Evolutionary conservation across 768 basidiomycete genomes (phyloP).

Genomic region (Kwoniella dendrophila): DNA sequence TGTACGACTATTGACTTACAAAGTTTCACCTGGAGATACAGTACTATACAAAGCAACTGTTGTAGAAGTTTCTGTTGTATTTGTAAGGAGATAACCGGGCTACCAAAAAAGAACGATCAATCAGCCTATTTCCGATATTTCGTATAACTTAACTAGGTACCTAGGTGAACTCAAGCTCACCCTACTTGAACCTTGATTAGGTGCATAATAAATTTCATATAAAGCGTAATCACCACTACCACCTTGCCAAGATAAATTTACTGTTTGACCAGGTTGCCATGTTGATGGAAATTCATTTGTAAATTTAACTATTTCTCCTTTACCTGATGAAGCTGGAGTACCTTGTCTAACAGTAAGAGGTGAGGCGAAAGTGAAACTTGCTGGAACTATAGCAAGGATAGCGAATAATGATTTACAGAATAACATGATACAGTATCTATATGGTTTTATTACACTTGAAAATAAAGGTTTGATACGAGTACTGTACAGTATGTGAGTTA

Average conservation of each 20-base stretch:
- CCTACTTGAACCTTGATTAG: neutral
- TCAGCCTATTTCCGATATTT: too few relatives aligned
- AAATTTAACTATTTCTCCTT: neutral
- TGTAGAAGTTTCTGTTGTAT: neutral
- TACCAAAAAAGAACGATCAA: neutral
- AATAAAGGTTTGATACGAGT: too few relatives aligned
- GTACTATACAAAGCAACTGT: neutral
- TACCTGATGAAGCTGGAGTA: too few relatives aligned
- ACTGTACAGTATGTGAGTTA: too few relatives aligned
- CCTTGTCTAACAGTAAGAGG: too few relatives aligned
- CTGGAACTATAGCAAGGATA: too few relatives aligned
- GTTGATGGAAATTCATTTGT: constrained; percentile 5
- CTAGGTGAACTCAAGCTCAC: neutral
- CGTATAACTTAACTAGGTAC: neutral
- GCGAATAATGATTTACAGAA: too few relatives aligned
- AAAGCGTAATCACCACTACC: constrained; percentile 1
- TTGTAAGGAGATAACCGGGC: neutral
- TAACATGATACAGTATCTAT: too few relatives aligned
- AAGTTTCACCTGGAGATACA: neutral
- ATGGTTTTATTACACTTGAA: too few relatives aligned
- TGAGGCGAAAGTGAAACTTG: too few relatives aligned
- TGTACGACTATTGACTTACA: neutral
- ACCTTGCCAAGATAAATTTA: neutral
- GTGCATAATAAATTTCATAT: neutral
- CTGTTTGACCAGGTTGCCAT: neutral